Evolutionary conservation across 2,329 filamentous ascomycete species (phyloP).

Genomic region (Pyricularia sp.): DNA sequence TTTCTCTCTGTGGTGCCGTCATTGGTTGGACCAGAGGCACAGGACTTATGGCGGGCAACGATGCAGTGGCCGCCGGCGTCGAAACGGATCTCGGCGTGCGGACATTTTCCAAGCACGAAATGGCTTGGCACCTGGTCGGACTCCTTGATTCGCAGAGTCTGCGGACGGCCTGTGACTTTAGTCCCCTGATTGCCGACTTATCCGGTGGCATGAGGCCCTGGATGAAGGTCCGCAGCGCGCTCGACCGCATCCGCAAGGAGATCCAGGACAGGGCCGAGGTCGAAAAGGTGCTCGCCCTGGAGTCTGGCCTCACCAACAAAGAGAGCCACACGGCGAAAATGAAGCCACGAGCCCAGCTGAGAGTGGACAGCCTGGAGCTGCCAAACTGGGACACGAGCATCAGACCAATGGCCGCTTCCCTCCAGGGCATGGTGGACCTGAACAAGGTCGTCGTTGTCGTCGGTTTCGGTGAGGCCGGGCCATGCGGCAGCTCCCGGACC

Average conservation of each 20-base stretch:
- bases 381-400: constrained; percentile 11
- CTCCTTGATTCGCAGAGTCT: constrained; percentile 20
- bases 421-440: constrained; percentile 28
- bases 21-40: constrained; percentile 99
- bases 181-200: constrained; percentile 27
- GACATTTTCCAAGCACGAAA: constrained; percentile 30
- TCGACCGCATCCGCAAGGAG: constrained; percentile 13
- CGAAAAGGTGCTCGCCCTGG: constrained; percentile 12
- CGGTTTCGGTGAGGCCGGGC: constrained; percentile 32
- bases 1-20: constrained; percentile 95
- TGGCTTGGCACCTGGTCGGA: constrained; percentile 28
- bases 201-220: constrained; percentile 24
- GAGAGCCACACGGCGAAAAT: constrained; percentile 6
- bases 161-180: constrained; percentile 18
- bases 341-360: constrained; percentile 7
- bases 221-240: constrained; percentile 17
- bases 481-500: constrained; percentile 62
- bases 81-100: constrained; percentile 21
- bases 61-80: constrained; percentile 26
- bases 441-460: constrained; percentile 25
- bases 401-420: constrained; percentile 11
- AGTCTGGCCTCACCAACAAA: constrained; percentile 8
- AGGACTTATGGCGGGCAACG: constrained; percentile 52
- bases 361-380: constrained; percentile 4
- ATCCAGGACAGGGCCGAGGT: constrained; percentile 14